These are phyloP conservation scores for Turnera subulata DNA, from an alignment of 345 rosid species.

Conservation along the genomic window DNA sequence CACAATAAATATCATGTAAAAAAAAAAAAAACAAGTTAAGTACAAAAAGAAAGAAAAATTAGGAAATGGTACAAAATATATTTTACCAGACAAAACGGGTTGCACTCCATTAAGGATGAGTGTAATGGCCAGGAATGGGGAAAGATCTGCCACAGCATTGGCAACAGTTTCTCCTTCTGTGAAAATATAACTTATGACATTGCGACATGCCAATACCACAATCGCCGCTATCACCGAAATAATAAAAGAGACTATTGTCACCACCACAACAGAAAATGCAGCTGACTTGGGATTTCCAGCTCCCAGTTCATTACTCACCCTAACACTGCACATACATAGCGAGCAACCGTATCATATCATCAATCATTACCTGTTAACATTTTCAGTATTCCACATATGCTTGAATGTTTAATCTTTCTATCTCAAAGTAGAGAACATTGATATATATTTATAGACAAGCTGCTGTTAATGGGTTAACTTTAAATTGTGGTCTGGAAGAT, in stretches of 20 bases:
- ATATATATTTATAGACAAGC: too few species aligned
- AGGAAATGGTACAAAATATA: too few species aligned
- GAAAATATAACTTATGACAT: constrained; percentile 44
- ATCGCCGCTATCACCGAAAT: constrained; percentile 27
- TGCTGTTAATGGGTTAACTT: too few species aligned
- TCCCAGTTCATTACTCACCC: constrained; percentile 44
- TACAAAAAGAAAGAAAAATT: too few species aligned
- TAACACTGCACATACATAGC: constrained; percentile 24
- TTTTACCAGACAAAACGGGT: constrained; percentile 41
- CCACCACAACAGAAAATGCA: constrained; percentile 32
- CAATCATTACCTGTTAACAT: too few species aligned
- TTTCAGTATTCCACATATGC: too few species aligned
- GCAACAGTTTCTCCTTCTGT: constrained; percentile 37
- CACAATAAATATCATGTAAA: too few species aligned
- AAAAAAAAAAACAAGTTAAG: too few species aligned
- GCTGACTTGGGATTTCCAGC: constrained; percentile 43
- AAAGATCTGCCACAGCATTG: constrained; percentile 36
- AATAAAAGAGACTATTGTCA: constrained; percentile 24
- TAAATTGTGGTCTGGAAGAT: too few species aligned
- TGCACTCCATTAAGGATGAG: constrained; percentile 41
- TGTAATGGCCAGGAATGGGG: constrained; percentile 33
- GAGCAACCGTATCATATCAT: too few species aligned
- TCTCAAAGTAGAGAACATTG: too few species aligned
- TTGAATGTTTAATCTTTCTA: too few species aligned
- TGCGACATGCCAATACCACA: constrained; percentile 24